Conservation (phyloP, 2,329 filamentous ascomycete genomes). For the Clarireedia paspali region DNA sequence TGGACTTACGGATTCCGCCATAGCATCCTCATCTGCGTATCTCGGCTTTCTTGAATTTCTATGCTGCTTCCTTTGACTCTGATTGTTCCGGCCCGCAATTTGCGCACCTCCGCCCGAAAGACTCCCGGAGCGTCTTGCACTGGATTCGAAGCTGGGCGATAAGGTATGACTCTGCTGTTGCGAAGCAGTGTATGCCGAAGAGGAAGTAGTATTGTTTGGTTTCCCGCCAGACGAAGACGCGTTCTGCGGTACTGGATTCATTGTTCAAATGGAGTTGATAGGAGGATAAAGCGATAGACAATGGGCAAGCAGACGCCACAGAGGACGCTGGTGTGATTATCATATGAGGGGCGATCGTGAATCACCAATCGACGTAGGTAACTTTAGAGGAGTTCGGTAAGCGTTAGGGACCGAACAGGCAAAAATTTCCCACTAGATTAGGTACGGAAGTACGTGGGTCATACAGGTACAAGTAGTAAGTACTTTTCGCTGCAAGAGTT, state of each 20-base stretch:
- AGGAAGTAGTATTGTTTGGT: slow-evolving; percentile 24
- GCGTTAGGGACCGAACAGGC: not conserved
- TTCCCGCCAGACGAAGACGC: slow-evolving; percentile 27
- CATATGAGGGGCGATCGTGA: slow-evolving; percentile 2
- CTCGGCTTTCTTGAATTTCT: slow-evolving; percentile 70
- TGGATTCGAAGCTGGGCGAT: slow-evolving; percentile 25
- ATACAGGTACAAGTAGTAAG: too few relatives aligned
- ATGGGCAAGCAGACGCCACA: not conserved
- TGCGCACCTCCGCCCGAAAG: slow-evolving; percentile 11
- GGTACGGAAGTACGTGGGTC: too few relatives aligned
- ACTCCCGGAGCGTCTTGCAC: slow-evolving; percentile 21
- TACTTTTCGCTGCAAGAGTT: too few relatives aligned
- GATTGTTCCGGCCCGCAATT: slow-evolving; percentile 56
- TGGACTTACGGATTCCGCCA: slow-evolving; percentile 65
- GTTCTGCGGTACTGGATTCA: slow-evolving; percentile 28
- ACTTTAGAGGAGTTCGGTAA: not conserved
- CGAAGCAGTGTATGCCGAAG: slow-evolving; percentile 18
- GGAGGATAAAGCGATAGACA: not conserved
- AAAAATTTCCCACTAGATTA: not conserved
- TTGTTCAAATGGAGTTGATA: slow-evolving; percentile 9
- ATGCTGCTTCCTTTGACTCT: slow-evolving; percentile 73
- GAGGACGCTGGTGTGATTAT: not conserved
- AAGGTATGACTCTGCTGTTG: slow-evolving; percentile 23
- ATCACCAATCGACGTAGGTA: not conserved
- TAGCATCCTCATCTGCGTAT: slow-evolving; percentile 74